Base-by-base conservation (phyloP, 257 asterid species). In the Schizonepeta tenuifolia region DNA sequence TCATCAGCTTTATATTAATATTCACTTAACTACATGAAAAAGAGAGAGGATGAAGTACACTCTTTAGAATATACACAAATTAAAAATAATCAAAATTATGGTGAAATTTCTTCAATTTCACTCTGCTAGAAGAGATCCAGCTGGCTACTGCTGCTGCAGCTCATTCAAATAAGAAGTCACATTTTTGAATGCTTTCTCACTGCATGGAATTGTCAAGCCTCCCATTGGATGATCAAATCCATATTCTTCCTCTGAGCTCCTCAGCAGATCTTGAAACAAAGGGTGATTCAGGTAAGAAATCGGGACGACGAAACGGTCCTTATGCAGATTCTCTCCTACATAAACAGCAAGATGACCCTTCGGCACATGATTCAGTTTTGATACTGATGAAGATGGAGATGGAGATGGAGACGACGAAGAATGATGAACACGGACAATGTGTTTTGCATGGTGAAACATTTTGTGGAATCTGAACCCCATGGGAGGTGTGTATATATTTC, bases 211-310 rank as follows among this genome's bases (percentile, higher is more conserved):
- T 0, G 87, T 84, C 62, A 88, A 64, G 15, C 90, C 91, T 22
- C 92, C 92, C 74, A 78, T 79, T 33, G 95, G 92, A 77, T 84
- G 85, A 78, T 79, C 65, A 54, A 83, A 86, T 17, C 90, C 89
- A 47, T 71, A 79, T 35, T 83, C 88, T 70, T 86, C 89, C 49
- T 80, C 94, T 0, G 86, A 69, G 44, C 70, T 71, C 61, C 75
- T 76, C 73, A 87, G 44, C 77, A 87, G 76, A 41, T 81, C 84
- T 26, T 78, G 86, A 69, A 86, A 80, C 0, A 67, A 33, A 31
- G 81, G 87, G 63, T 82, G 78, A 18, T 70, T 86, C 80, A 86
- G 38, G 77, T 78, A 82, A 1, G 86, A 78, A 43, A 84, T 56
- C n/a, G 89, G 89, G 28, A 88, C 75, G 0, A 85, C 77, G n/a